Percentiles rank a stretch among this genome's conserved stretches.
Conservation (phyloP, 345 rosid genomes). For the Rhodomyrtus tomentosa region DNA sequence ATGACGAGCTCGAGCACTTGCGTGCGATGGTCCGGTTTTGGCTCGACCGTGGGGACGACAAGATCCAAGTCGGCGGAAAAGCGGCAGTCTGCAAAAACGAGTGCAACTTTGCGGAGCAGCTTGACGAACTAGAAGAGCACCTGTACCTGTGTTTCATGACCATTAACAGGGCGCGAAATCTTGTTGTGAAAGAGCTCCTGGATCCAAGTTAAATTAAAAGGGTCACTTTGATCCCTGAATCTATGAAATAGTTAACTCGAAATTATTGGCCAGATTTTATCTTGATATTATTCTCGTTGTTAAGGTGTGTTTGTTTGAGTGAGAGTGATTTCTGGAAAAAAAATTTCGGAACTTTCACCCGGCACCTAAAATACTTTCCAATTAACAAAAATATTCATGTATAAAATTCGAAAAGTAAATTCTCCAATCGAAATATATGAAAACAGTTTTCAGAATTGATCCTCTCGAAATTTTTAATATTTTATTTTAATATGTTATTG, state of each 20-base stretch:
- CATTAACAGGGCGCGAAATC: constrained; percentile 59
- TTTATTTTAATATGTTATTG: no score
- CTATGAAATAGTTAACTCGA: neutral
- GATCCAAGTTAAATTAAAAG: neutral
- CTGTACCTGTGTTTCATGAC: constrained; percentile 78
- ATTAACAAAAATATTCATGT: no score
- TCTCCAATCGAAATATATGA: no score
- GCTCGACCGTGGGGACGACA: constrained; percentile 30
- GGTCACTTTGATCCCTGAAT: neutral
- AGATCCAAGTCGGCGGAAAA: constrained; percentile 31
- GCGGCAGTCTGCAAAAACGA: constrained; percentile 39
- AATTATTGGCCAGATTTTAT: neutral
- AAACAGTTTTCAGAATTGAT: no score
- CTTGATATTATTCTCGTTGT: neutral
- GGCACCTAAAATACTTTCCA: no score
- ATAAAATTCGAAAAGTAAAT: no score
- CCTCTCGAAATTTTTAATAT: no score
- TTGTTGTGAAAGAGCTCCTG: constrained; percentile 21
- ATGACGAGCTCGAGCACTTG: constrained; percentile 57
- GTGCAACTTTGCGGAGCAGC: constrained; percentile 33
- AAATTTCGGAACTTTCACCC: no score
- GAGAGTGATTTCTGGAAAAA: no score
- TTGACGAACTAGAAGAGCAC: constrained; percentile 81
- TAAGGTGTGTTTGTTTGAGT: no score
- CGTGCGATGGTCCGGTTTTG: constrained; percentile 38